Base-by-base conservation (phyloP, 805 yeast genomes). In the Brettanomyces anomalus region DNA sequence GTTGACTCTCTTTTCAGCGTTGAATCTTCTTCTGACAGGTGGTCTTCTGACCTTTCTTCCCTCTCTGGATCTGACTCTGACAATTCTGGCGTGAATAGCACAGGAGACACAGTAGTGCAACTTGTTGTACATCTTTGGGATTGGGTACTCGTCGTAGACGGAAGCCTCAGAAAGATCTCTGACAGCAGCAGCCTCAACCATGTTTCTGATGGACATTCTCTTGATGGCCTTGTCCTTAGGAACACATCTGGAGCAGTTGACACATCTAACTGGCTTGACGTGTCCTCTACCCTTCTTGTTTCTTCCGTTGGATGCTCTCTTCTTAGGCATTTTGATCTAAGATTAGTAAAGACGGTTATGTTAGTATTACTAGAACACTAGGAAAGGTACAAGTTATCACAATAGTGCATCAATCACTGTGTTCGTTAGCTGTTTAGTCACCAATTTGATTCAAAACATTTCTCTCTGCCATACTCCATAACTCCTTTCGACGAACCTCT, bases 281-380 rank as follows among this genome's bases (percentile, higher is more conserved):
- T 93, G 97, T 72, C 99, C 99, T 87, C 99, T 93, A 72, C 97
- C 97, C 80, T 88, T 89, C 94, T 93, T 93, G 94, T 93, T 93
- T 82, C 99, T 90, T 83, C 99, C 99, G 97, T 89, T 88, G 93
- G 97, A 88, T 75, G 97, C 88, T 89, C 99, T 90, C 97, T 93
- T 93, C 87, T 93, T 93, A 76, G 98, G 97, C 99, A 93, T 93
- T 57, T 72, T 81, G 72, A 56, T 24, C 30, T 39, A 19, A 38
- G 4, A 11, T 32, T n/a, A n/a, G 13, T 6, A 24, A 24, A 24
- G 28, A 24, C 28, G 28, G 10, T 32, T 32, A 32, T n/a, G 34
- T 32, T 32, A 32, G 34, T 32, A 32, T 32, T n/a, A 32, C n/a
- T 16, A 7, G n/a, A 32, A 24, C 10, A 24, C 28, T 24, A 11